Percentiles rank a stretch among this genome's conserved stretches.
phyloP scores from a whole-genome alignment of 768 basidiomycete genomes.

The Mycena rosella region DNA sequence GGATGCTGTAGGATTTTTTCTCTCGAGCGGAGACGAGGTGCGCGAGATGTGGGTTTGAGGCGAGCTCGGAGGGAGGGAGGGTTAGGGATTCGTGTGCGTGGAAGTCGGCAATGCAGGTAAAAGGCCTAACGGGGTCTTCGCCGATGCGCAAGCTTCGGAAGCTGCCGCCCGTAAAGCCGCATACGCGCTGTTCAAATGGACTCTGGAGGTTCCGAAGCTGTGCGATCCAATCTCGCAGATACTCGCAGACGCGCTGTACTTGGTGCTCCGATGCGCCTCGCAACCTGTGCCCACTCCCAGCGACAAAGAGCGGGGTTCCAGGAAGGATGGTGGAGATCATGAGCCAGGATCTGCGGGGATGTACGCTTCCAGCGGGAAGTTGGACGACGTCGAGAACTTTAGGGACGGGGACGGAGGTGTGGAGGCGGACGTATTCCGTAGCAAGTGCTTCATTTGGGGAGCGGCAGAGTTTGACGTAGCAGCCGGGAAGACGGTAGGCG shows the following conservation, averaged over 20 bases:
- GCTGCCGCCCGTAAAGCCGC: conserved; percentile 25
- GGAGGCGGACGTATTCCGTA: conserved; percentile 32
- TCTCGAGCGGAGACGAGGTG: neutral
- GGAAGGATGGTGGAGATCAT: conserved; percentile 34
- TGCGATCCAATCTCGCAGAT: conserved; percentile 23
- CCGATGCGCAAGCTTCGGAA: conserved; percentile 22
- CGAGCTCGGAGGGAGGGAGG: conserved; percentile 6
- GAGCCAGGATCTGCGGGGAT: conserved; percentile 22
- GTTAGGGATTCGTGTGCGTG: conserved; percentile 18
- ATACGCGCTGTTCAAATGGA: conserved; percentile 27
- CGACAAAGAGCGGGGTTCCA: conserved; percentile 22
- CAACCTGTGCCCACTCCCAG: conserved; percentile 9
- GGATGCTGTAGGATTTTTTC: conserved; percentile 28
- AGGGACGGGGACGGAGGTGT: conserved; percentile 34
- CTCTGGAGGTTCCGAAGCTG: conserved; percentile 27
- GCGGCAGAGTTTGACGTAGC: conserved; percentile 26
- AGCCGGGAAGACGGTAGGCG: conserved; percentile 23
- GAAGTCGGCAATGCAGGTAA: conserved; percentile 19
- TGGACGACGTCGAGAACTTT: conserved; percentile 29
- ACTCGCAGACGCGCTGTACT: conserved; percentile 13
- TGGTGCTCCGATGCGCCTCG: conserved; percentile 10
- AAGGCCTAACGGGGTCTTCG: conserved; percentile 26
- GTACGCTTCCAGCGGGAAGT: conserved; percentile 2
- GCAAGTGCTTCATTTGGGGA: conserved; percentile 27
- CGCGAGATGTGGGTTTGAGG: neutral